Evolutionary conservation across 768 basidiomycete species (phyloP).

Genomic region (Dioszegia hungarica): DNA sequence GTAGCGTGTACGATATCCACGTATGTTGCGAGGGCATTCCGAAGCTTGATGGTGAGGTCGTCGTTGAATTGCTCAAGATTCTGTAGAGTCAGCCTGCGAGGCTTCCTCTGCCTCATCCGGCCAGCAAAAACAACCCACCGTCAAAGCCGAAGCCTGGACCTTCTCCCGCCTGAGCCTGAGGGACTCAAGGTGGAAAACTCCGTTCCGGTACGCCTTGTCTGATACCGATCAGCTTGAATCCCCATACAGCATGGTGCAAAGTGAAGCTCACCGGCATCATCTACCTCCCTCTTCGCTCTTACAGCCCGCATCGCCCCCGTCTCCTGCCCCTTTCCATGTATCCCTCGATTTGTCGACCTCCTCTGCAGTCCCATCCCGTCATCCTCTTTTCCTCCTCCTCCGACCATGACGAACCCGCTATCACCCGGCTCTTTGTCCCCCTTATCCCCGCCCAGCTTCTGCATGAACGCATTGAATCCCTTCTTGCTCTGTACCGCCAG

Average conservation of each 20-base stretch:
- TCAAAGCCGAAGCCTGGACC: constrained; percentile 74
- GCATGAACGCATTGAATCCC: constrained; percentile 78
- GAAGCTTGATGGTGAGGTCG: constrained; percentile 64
- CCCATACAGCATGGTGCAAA: too few relatives aligned
- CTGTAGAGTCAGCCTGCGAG: constrained; percentile 50
- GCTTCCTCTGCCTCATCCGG: background rate
- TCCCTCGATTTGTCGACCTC: constrained; percentile 16
- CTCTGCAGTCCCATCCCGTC: constrained; percentile 22
- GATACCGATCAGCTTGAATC: constrained; percentile 4
- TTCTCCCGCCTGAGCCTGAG: constrained; percentile 74
- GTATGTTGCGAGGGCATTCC: constrained; percentile 65
- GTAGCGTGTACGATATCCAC: constrained; percentile 78
- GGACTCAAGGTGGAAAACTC: constrained; percentile 88
- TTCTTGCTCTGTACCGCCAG: constrained; percentile 85
- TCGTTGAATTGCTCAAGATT: constrained; percentile 74
- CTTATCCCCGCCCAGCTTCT: constrained; percentile 59
- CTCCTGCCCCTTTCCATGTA: constrained; percentile 15
- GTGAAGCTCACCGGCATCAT: constrained; percentile 68
- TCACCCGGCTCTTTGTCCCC: constrained; percentile 54
- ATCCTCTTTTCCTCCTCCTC: constrained; percentile 12
- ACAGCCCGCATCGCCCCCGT: constrained; percentile 64
- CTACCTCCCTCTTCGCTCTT: constrained; percentile 79
- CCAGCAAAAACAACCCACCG: too few relatives aligned
- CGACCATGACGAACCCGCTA: constrained; percentile 42
- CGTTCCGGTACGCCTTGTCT: constrained; percentile 89